A percentile compares a stretch with the other conserved stretches of the same genome.
Evolutionary conservation across 1,284 basidiomycete species (phyloP).

Genomic region (Apiotrichum akiyoshidainum): DNA sequence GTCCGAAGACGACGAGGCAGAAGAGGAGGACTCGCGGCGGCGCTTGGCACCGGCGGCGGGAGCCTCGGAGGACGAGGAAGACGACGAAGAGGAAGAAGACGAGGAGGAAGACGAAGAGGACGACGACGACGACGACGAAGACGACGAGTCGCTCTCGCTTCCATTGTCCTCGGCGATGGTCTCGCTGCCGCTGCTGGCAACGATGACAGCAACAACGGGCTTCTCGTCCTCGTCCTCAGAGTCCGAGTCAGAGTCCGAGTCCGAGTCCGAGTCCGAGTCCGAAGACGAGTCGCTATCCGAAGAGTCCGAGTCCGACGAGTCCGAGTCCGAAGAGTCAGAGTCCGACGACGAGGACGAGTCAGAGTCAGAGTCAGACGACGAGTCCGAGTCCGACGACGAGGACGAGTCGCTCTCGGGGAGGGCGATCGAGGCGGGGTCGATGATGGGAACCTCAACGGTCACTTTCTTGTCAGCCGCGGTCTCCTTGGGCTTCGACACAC

Average conservation of each 20-base stretch:
- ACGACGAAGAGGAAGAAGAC: constrained; percentile 33
- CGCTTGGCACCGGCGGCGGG: constrained; percentile 21
- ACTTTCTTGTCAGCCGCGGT: neutral
- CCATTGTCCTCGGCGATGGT: constrained; percentile 11
- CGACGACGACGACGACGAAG: constrained; percentile 15
- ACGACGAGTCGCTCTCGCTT: constrained; percentile 16
- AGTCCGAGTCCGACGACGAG: constrained; percentile 8
- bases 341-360: constrained; percentile 18
- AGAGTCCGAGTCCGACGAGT: constrained; percentile 18
- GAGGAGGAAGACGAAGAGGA: constrained; percentile 21
- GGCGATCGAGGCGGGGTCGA: constrained; percentile 11
- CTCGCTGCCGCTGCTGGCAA: constrained; percentile 2
- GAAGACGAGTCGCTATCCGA: too few species aligned
- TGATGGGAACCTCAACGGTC: constrained; percentile 1
- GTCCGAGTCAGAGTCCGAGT: constrained; percentile 7
- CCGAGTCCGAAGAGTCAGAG: constrained; percentile 16
- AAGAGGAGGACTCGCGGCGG: constrained; percentile 28
- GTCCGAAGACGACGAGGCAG: constrained; percentile 29
- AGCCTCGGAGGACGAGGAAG: constrained; percentile 29
- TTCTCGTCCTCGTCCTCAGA: constrained; percentile 11
- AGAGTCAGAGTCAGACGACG: constrained; percentile 17
- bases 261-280: constrained; percentile 15
- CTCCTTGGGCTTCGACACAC: neutral
- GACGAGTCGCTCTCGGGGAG: constrained; percentile 13
- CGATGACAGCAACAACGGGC: neutral